These are phyloP conservation scores for Panaeolus papilionaceus DNA, from an alignment of 768 basidiomycete genomes.

Conservation along the genomic window DNA sequence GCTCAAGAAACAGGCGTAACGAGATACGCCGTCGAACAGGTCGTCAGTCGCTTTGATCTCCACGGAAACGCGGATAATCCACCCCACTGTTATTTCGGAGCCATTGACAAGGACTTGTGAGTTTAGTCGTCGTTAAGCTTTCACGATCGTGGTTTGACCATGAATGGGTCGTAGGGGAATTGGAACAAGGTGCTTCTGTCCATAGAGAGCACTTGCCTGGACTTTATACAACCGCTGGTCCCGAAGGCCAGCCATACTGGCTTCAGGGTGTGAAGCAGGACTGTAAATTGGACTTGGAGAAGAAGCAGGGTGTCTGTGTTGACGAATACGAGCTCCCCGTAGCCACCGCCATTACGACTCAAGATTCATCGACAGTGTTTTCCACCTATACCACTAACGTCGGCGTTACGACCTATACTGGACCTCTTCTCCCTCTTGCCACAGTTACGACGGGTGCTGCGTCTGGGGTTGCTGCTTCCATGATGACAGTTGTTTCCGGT, in stretches of 20 bases:
- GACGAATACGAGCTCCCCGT: background rate
- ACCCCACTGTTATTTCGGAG: background rate
- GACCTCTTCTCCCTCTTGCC: background rate
- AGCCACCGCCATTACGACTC: background rate
- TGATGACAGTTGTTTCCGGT: background rate
- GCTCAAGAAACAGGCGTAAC: constrained; percentile 1
- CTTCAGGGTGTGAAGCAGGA: background rate
- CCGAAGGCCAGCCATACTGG: background rate
- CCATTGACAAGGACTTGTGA: constrained; percentile 1
- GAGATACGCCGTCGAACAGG: background rate
- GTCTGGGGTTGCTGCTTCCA: background rate
- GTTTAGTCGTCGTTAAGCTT: background rate
- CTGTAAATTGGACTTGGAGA: background rate
- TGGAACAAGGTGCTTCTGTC: background rate
- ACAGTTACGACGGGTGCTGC: background rate
- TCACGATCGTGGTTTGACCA: background rate
- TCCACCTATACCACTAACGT: background rate
- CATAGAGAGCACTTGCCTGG: background rate
- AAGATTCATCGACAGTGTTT: background rate
- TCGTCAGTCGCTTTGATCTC: background rate
- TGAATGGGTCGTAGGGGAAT: background rate
- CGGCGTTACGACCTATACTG: background rate
- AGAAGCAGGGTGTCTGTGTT: background rate
- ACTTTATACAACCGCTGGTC: background rate
- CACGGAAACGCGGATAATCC: background rate